Evolutionary conservation across 2,329 filamentous ascomycete genomes (phyloP), one percentile per base, ranked within the genome.

Genomic region (Amphichorda felina): DNA sequence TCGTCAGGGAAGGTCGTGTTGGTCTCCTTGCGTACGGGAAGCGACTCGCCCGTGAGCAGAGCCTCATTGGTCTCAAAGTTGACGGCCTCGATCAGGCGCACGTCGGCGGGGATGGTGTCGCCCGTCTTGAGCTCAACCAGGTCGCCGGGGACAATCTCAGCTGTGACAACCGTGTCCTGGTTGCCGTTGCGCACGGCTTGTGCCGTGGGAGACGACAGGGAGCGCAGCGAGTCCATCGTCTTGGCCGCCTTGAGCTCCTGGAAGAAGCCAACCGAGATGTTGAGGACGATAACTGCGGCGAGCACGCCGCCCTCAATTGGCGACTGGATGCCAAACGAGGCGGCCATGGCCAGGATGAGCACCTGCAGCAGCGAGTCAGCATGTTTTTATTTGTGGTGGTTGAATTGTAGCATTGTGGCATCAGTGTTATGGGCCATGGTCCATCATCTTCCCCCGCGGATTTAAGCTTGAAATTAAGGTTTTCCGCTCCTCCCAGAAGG

Each of bases 31-130:
- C 60, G 63, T 2, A 75, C 68, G 14, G 75, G 74, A 0, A 77
- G 57, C 8, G 75, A 77, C 51, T 80, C 75, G 33, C 75, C 75
- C 2, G 75, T 80, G 10, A 79, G 63, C 15, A 77, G 61, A 2
- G 74, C 72, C 50, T 79, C 75, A 41, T 86, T 78, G 42, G 75
- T 79, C 45, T 78, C 75, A 29, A 79, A 68, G 52, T 82, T 82
- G 59, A 80, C 68, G 17, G 64, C 68, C 41, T 77, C 69, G 26
- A 75, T 45, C 2, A 70, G 34, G 29, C 72, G 63, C 6, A 78
- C 51, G 44, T 79, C 75, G 4, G 73, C 74, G 15, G 74, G 73
- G 17, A 78, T 62, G n/a, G 71, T 73, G 42, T 76, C 72, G 30
- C 75, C 73, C 2, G 63, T 70, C 52, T 61, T 69, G 46, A 68